phyloP scores from a whole-genome alignment of 2,329 filamentous ascomycete genomes.

The Fusarium decemcellulare region DNA sequence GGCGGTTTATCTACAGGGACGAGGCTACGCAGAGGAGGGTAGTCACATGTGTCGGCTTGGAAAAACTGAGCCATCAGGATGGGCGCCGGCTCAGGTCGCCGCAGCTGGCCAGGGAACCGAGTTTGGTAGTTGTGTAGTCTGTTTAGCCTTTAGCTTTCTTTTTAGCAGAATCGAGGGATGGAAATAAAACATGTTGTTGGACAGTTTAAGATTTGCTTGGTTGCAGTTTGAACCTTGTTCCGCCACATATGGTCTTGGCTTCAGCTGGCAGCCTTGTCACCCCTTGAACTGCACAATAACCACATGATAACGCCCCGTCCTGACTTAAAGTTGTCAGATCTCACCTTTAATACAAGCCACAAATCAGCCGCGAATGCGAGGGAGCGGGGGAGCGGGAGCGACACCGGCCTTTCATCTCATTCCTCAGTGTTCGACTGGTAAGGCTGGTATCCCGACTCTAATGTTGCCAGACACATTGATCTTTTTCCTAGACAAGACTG shows the following conservation, averaged over 20 bases:
- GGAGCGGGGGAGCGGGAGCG: too few relatives aligned
- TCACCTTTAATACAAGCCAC: too few relatives aligned
- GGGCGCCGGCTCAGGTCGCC: not conserved
- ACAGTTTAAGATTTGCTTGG: not conserved
- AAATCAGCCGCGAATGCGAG: too few relatives aligned
- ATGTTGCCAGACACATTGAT: too few relatives aligned
- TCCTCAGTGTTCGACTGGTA: too few relatives aligned
- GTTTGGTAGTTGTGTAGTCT: not conserved
- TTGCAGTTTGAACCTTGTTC: too few relatives aligned
- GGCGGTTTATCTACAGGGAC: conserved; percentile 1
- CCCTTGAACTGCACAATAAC: too few relatives aligned
- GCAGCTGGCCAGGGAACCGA: not conserved
- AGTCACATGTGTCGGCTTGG: not conserved
- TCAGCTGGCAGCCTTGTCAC: not conserved
- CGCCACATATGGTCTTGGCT: too few relatives aligned
- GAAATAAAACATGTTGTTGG: not conserved
- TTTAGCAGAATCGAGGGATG: not conserved
- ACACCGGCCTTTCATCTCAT: too few relatives aligned
- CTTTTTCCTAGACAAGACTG: not conserved
- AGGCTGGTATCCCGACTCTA: too few relatives aligned
- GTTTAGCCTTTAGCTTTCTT: not conserved
- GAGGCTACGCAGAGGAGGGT: not conserved
- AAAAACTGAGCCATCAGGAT: not conserved
- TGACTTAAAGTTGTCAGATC: too few relatives aligned
- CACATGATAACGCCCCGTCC: too few relatives aligned